Evolutionary conservation across 164 flowering plant genomes (phyloP), one percentile per base, ranked within the genome.

Genomic region (Amborella trichopoda): DNA sequence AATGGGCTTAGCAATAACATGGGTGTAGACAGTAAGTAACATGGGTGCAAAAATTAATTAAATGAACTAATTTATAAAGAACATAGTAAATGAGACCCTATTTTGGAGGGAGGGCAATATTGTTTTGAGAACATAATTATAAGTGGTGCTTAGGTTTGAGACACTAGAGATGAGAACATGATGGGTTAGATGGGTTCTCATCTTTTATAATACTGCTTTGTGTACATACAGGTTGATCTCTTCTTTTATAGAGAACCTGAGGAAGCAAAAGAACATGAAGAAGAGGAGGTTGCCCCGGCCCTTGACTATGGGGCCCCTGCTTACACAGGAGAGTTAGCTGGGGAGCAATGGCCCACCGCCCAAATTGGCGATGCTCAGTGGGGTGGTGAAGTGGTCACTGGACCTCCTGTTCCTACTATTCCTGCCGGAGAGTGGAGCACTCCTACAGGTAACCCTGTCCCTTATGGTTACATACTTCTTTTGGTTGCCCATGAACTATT

Each of bases 261-360:
- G 40, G 60, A 55, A 47, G 60, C 60, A 17, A 65, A 65, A 41
- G 65, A 65, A 32, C 61, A 55, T 11, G 90, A 77, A 42, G 88
- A 74, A 38, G 95, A 80, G 3, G 95, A 74, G 20, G 56, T 56
- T 9, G 61, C 51, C 34, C 58, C 59, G 0, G 58, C 62, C 13
- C 50, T 56, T 20, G 84, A 80, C n/a, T 74, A 48, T 51, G 72
- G 66, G 16, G 42, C 40, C 1, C 8, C 63, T 2, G 71, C 69
- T 3, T 69, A 61, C 3, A 33, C 6, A 16, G 12, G 49, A 21
- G 50, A 61, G 5, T 48, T 58, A 2, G 49, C 56, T 2, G 30
- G 43, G 40, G 71, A 65, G 26, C 67, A 74, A 2, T 78, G 81
- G 81, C n/a, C 79, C 80, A 12, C 68, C 26, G 54, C 38, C 22